Evolutionary conservation across 306 rosid genomes (phyloP).

Genomic region (Vigna nakashimae): DNA sequence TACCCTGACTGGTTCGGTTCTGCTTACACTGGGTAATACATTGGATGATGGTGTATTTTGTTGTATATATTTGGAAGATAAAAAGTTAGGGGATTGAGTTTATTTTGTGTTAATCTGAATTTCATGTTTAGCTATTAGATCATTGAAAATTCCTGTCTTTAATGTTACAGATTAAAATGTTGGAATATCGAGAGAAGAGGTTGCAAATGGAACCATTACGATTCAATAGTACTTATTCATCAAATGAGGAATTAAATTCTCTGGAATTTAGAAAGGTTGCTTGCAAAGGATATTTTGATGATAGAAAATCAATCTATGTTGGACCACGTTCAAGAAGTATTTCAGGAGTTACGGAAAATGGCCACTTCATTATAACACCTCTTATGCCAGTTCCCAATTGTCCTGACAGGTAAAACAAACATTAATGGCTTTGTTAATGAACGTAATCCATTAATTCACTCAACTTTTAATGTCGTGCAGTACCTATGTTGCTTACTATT

Average conservation of each 20-base stretch:
- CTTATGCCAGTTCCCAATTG: conserved; percentile 65
- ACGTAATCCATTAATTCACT: conserved; percentile 2
- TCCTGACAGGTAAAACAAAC: conserved; percentile 65
- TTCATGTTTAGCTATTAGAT: conserved; percentile 24
- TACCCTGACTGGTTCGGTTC: too few relatives aligned
- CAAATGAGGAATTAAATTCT: conserved; percentile 60
- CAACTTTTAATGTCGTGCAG: not conserved
- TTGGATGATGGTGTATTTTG: conserved; percentile 11
- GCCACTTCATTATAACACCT: conserved; percentile 89
- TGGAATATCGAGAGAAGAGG: conserved; percentile 78
- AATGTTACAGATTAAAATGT: conserved; percentile 65
- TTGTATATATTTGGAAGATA: not conserved
- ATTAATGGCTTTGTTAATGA: conserved; percentile 27
- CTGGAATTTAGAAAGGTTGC: conserved; percentile 83
- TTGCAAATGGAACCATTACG: conserved; percentile 79
- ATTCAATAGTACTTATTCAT: conserved; percentile 50
- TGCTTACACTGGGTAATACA: not conserved
- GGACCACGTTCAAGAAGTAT: conserved; percentile 99
- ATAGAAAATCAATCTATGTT: conserved; percentile 74
- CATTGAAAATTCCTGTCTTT: conserved; percentile 1
- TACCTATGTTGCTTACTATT: conserved; percentile 7
- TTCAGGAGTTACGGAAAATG: conserved; percentile 95
- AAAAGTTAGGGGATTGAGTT: conserved; percentile 10
- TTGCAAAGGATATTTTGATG: conserved; percentile 80
- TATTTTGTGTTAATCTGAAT: conserved; percentile 1